A percentile compares a stretch with the other conserved stretches of the same genome.
Conservation (phyloP, 2,329 filamentous ascomycete genomes). For the Penicillium nordicum region DNA sequence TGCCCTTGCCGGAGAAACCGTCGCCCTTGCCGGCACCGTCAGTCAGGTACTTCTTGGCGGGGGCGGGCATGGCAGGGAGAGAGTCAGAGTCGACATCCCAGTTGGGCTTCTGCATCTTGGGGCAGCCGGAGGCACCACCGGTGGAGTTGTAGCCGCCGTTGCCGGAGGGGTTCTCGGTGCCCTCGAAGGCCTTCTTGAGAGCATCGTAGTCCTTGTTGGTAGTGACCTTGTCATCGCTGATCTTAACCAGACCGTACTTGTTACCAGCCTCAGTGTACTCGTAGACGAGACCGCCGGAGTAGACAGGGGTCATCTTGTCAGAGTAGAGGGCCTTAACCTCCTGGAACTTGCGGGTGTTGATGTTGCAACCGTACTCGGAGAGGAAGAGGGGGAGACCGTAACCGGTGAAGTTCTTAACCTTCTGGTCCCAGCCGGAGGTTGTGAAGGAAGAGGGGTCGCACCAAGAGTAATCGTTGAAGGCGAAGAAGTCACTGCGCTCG, state of each 20-base stretch:
- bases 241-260: slow-evolving; percentile 74
- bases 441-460: slow-evolving; percentile 75
- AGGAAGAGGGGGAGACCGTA: slow-evolving; percentile 91
- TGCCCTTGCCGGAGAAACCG: slow-evolving; percentile 55
- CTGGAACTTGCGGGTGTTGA: slow-evolving; percentile 74
- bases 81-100: slow-evolving; percentile 55
- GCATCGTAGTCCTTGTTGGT: slow-evolving; percentile 62
- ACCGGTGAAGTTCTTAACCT: slow-evolving; percentile 81
- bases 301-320: slow-evolving; percentile 77
- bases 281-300: slow-evolving; percentile 94
- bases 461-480: slow-evolving; percentile 80
- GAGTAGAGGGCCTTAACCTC: slow-evolving; percentile 79
- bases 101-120: slow-evolving; percentile 48
- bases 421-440: slow-evolving; percentile 76
- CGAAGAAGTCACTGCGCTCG: slow-evolving; percentile 80
- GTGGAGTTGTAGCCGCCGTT: slow-evolving; percentile 59
- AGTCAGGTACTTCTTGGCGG: slow-evolving; percentile 55
- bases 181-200: slow-evolving; percentile 51
- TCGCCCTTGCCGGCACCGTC: slow-evolving; percentile 56
- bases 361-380: slow-evolving; percentile 90
- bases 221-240: slow-evolving; percentile 55
- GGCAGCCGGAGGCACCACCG: slow-evolving; percentile 54
- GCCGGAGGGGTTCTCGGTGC: slow-evolving; percentile 51
- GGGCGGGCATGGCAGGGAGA: slow-evolving; percentile 57
- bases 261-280: slow-evolving; percentile 86